Conservation (phyloP, 805 yeast species). For the Candida silvatica region DNA sequence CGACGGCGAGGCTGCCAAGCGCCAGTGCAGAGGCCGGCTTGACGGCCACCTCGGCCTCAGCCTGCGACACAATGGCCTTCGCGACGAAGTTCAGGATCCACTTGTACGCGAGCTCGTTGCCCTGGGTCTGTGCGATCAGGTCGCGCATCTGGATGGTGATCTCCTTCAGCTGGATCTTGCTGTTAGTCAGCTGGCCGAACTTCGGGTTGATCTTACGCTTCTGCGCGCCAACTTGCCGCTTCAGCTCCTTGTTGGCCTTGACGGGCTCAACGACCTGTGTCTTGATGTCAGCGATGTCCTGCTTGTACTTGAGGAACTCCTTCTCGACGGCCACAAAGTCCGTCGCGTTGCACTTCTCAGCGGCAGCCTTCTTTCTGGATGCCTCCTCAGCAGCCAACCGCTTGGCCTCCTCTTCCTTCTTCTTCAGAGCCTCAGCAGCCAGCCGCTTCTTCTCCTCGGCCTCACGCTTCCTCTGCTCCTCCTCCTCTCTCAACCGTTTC, state of each 20-base stretch:
- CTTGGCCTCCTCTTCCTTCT: slow-evolving; percentile 11
- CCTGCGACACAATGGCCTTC: slow-evolving; percentile 81
- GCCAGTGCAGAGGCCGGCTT: slow-evolving; percentile 74
- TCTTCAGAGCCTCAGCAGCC: slow-evolving; percentile 17
- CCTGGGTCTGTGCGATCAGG: slow-evolving; percentile 39
- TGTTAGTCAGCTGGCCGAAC: slow-evolving; percentile 84
- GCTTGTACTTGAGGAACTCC: slow-evolving; percentile 38
- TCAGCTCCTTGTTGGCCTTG: slow-evolving; percentile 29
- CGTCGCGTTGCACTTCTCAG: slow-evolving; percentile 16
- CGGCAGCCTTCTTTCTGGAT: slow-evolving; percentile 14
- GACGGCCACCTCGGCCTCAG: slow-evolving; percentile 85
- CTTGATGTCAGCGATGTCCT: slow-evolving; percentile 52
- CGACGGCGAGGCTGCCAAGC: slow-evolving; percentile 55
- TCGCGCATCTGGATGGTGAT: slow-evolving; percentile 43
- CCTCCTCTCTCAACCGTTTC: slow-evolving; percentile 9
- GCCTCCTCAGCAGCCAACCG: slow-evolving; percentile 14
- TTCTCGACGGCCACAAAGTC: slow-evolving; percentile 30
- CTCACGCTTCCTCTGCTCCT: slow-evolving; percentile 13
- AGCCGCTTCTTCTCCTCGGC: slow-evolving; percentile 17
- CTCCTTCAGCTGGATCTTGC: slow-evolving; percentile 45
- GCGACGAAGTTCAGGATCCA: slow-evolving; percentile 81
- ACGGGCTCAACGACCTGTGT: slow-evolving; percentile 47
- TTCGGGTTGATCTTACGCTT: slow-evolving; percentile 79
- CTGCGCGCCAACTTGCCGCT: slow-evolving; percentile 46
- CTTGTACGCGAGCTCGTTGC: slow-evolving; percentile 42